A percentile compares a stretch with the other conserved stretches of the same genome.
phyloP scores from a whole-genome alignment of 805 yeast species.

The Myxozyma lipomycoides region DNA sequence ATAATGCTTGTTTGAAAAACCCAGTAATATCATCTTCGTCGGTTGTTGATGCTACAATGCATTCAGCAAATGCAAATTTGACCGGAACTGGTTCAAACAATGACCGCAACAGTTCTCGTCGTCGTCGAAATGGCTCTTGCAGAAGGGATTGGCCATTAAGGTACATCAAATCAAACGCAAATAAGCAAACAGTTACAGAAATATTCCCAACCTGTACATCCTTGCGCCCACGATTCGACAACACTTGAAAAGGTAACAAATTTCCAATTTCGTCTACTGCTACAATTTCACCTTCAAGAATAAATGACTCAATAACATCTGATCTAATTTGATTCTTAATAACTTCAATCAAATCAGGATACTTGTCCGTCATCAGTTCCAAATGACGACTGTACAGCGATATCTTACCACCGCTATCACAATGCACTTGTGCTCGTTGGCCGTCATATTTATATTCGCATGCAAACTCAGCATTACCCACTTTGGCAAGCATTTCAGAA shows the following conservation, averaged over 20 bases:
- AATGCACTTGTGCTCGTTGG: constrained; percentile 32
- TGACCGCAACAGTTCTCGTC: constrained; percentile 23
- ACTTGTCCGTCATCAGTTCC: constrained; percentile 31
- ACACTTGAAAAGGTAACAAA: constrained; percentile 26
- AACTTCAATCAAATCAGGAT: constrained; percentile 28
- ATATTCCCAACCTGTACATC: constrained; percentile 19
- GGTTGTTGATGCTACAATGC: constrained; percentile 20
- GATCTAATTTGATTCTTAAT: constrained; percentile 1
- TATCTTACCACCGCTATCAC: constrained; percentile 14
- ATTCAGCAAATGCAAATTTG: constrained; percentile 22
- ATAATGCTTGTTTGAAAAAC: constrained; percentile 21
- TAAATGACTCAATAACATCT: constrained; percentile 19
- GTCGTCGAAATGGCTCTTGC: constrained; percentile 15
- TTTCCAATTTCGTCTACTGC: constrained; percentile 26
- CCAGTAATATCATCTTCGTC: constrained; percentile 19
- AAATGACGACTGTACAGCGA: constrained; percentile 31
- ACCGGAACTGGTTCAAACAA: constrained; percentile 8
- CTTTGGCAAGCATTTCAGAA: constrained; percentile 21
- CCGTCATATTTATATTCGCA: constrained; percentile 33
- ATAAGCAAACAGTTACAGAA: constrained; percentile 27
- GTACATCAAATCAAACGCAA: constrained; percentile 29
- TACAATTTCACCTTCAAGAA: constrained; percentile 32
- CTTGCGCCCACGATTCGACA: constrained; percentile 27
- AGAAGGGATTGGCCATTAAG: constrained; percentile 20
- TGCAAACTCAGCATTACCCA: constrained; percentile 23